Evolutionary conservation across 768 basidiomycete genomes (phyloP).

Genomic region (Rhodotorula paludigena): DNA sequence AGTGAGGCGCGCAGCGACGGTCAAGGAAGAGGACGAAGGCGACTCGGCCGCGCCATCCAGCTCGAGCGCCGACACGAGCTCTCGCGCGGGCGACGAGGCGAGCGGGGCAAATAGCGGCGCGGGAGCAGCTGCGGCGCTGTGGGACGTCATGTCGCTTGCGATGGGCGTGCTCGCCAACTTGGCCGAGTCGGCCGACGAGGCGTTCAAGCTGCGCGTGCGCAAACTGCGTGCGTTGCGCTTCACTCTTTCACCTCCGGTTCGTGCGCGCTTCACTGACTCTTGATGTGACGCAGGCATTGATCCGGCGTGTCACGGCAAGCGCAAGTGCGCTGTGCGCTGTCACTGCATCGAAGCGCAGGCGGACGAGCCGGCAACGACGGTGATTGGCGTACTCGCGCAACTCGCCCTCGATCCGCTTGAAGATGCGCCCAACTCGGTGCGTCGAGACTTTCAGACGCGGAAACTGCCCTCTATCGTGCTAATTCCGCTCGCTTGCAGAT

Average conservation of each 20-base stretch:
- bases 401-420: slow-evolving; percentile 27
- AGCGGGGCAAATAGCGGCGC: not conserved
- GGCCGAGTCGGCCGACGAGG: slow-evolving; percentile 7
- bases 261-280: not conserved
- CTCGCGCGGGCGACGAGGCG: not conserved
- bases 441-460: too few species aligned
- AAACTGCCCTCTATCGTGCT: too few species aligned
- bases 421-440: slow-evolving; percentile 27
- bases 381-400: slow-evolving; percentile 1
- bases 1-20: not conserved
- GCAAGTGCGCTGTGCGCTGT: slow-evolving; percentile 10
- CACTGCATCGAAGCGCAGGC: not conserved
- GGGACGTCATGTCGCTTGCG: slow-evolving; percentile 26
- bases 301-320: slow-evolving; percentile 1
- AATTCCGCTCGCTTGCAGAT: not conserved
- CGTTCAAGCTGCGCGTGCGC: slow-evolving; percentile 6
- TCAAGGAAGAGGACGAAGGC: not conserved
- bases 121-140: not conserved
- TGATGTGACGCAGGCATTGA: not conserved
- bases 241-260: not conserved
- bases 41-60: not conserved
- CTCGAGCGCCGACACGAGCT: not conserved
- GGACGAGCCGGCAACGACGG: not conserved
- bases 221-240: slow-evolving; percentile 1
- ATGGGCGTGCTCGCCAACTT: slow-evolving; percentile 33